These are phyloP conservation scores for Coffea canephora DNA, from an alignment of 257 asterid genomes.

Conservation along the genomic window DNA sequence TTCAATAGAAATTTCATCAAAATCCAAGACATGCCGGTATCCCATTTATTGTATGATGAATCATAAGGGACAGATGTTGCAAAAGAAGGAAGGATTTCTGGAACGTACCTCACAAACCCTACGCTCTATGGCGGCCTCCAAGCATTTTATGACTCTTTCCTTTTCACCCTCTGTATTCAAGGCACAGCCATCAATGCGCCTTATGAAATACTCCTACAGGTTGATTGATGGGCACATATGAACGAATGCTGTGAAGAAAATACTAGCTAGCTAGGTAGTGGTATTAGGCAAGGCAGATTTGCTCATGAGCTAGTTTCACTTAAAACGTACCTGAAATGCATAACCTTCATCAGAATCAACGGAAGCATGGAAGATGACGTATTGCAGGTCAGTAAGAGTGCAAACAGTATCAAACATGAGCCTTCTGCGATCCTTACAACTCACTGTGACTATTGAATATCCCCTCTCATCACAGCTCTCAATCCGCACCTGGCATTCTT, in stretches of 20 bases:
- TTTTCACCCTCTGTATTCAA: conserved; percentile 58
- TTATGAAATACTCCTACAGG: conserved; percentile 61
- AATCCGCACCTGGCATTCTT: conserved; percentile 28
- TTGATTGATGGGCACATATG: neutral
- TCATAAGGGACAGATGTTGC: neutral
- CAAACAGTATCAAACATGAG: conserved; percentile 84
- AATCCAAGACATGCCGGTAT: too few relatives aligned
- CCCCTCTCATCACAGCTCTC: conserved; percentile 76
- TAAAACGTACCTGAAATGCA: conserved; percentile 54
- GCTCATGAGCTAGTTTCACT: neutral
- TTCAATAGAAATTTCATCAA: neutral
- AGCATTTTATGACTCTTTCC: conserved; percentile 57
- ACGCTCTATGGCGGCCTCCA: conserved; percentile 75
- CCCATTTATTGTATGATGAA: too few relatives aligned
- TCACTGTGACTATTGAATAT: conserved; percentile 57
- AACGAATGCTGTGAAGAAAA: too few relatives aligned
- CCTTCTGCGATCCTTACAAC: conserved; percentile 65
- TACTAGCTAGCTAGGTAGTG: too few relatives aligned
- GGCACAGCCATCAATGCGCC: conserved; percentile 58
- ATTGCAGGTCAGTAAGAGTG: conserved; percentile 75
- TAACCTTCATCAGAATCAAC: conserved; percentile 55
- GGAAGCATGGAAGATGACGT: conserved; percentile 73
- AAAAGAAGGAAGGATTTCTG: neutral
- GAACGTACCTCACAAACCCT: conserved; percentile 62
- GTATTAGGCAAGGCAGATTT: too few relatives aligned